Evolutionary conservation across 1,284 basidiomycete species (phyloP).

Genomic region (Phellopilus nigrolimitatus): DNA sequence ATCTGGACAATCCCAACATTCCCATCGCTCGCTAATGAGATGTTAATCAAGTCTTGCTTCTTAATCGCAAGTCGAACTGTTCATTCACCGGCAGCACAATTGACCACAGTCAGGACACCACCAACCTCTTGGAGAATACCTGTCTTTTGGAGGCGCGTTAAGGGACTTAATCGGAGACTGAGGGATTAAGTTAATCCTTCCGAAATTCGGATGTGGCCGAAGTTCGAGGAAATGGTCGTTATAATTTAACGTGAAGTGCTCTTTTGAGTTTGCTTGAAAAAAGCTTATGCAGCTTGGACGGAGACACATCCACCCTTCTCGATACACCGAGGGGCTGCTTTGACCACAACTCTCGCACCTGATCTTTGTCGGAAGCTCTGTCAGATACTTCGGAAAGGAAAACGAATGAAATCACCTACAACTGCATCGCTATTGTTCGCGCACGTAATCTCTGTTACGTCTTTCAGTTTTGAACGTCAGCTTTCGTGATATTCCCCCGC

Average conservation of each 20-base stretch:
- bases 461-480: too few relatives aligned
- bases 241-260: conserved; percentile 33
- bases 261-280: conserved; percentile 38
- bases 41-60: conserved; percentile 23
- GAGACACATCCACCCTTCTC: conserved; percentile 57
- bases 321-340: conserved; percentile 50
- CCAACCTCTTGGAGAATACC: conserved; percentile 59
- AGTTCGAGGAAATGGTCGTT: conserved; percentile 42
- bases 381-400: too few relatives aligned
- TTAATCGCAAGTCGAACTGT: conserved; percentile 18
- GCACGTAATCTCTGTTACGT: too few relatives aligned
- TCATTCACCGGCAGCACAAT: conserved; percentile 59
- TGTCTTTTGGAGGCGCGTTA: conserved; percentile 38
- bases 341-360: conserved; percentile 30
- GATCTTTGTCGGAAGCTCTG: too few relatives aligned
- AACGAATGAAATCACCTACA: too few relatives aligned
- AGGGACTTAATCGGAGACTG: conserved; percentile 29
- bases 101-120: conserved; percentile 65
- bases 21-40: conserved; percentile 57
- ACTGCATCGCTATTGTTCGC: too few relatives aligned
- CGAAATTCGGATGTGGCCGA: conserved; percentile 22
- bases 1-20: conserved; percentile 38
- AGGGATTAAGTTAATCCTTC: conserved; percentile 31
- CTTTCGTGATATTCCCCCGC: too few relatives aligned
- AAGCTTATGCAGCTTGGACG: conserved; percentile 50